These are phyloP conservation scores for Buxus sempervirens DNA, from an alignment of 164 flowering plant genomes.

Conservation along the genomic window DNA sequence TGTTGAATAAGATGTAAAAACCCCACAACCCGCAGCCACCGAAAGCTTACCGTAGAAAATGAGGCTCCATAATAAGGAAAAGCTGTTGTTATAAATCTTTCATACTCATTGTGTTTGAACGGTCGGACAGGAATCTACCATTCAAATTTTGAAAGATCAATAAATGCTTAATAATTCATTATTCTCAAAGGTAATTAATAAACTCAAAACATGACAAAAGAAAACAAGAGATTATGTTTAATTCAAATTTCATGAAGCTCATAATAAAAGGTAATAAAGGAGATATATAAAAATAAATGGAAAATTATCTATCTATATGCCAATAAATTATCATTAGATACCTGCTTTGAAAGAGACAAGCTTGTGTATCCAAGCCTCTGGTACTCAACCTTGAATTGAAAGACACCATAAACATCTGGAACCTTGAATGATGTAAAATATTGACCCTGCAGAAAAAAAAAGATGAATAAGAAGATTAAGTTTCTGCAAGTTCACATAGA, in stretches of 20 bases:
- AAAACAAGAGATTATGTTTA: too few relatives aligned
- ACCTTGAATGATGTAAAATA: slow-evolving; percentile 79
- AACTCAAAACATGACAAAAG: not conserved
- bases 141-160: not conserved
- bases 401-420: slow-evolving; percentile 98
- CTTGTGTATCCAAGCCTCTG: slow-evolving; percentile 86
- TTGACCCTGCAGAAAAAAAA: slow-evolving; percentile 56
- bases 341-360: slow-evolving; percentile 91
- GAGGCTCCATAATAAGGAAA: slow-evolving; percentile 92
- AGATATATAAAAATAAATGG: too few relatives aligned
- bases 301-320: too few relatives aligned
- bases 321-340: slow-evolving; percentile 16
- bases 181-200: not conserved
- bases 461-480: not conserved
- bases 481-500: not conserved
- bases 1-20: not conserved
- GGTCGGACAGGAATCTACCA: slow-evolving; percentile 97
- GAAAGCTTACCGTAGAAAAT: slow-evolving; percentile 70
- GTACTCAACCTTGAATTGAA: slow-evolving; percentile 97
- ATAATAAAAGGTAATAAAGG: too few relatives aligned
- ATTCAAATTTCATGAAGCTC: too few relatives aligned
- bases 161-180: not conserved
- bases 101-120: slow-evolving; percentile 94
- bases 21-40: too few relatives aligned
- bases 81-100: slow-evolving; percentile 88